These are phyloP conservation scores for Pythium phragmitis DNA, from an alignment of 352 stramenopile genomes.

Conservation along the genomic window DNA sequence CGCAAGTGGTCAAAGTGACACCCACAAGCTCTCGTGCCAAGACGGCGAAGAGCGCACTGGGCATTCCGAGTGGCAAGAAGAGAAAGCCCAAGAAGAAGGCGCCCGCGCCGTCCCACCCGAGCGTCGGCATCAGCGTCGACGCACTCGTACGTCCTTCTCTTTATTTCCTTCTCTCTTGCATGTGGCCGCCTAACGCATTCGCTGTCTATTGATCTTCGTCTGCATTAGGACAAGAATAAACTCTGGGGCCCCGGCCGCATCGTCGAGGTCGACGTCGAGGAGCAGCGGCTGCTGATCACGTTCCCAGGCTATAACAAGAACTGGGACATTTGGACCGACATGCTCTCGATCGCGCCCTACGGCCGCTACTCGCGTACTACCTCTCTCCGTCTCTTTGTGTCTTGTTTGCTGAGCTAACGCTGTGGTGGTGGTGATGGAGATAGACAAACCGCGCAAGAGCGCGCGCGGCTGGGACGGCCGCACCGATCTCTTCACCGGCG, in stretches of 20 bases:
- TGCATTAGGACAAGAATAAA: constrained; percentile 59
- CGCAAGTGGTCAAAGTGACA: constrained; percentile 10
- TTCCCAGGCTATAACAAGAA: constrained; percentile 68
- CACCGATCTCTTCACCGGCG: constrained; percentile 51
- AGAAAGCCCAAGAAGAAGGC: constrained; percentile 29
- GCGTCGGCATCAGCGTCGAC: constrained; percentile 66
- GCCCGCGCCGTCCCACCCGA: constrained; percentile 23
- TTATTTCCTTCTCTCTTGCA: background rate
- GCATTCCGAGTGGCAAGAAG: constrained; percentile 26
- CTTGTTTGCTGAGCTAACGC: background rate
- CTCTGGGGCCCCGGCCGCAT: constrained; percentile 72
- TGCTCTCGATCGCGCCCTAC: constrained; percentile 60
- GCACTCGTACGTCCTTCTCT: constrained; percentile 37
- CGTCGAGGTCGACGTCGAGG: constrained; percentile 53
- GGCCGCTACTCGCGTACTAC: constrained; percentile 20
- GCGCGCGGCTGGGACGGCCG: constrained; percentile 53
- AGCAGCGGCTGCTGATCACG: constrained; percentile 68
- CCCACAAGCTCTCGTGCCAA: constrained; percentile 16
- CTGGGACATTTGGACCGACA: constrained; percentile 76
- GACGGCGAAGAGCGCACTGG: constrained; percentile 16
- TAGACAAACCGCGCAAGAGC: constrained; percentile 10
- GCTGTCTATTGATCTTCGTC: background rate
- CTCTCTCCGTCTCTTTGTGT: background rate
- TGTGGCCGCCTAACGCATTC: background rate
- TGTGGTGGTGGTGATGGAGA: constrained; percentile 1